These are phyloP conservation scores for Medicago lupulina DNA, from an alignment of 306 rosid species.

Conservation along the genomic window DNA sequence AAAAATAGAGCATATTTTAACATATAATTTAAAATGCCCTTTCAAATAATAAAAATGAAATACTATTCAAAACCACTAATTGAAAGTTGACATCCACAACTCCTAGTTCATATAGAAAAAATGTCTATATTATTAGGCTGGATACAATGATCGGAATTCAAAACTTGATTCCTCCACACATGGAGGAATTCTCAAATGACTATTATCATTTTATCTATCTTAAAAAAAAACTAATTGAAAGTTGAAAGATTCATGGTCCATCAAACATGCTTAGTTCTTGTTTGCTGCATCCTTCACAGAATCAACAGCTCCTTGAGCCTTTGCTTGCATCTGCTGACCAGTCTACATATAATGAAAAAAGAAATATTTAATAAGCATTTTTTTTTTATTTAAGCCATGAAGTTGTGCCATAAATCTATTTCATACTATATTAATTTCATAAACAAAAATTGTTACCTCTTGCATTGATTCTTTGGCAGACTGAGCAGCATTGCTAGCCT, in stretches of 20 bases:
- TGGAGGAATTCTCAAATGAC: no score
- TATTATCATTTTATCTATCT: no score
- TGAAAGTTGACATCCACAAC: neutral
- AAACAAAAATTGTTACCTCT: conserved; percentile 34
- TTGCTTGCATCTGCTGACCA: conserved; percentile 54
- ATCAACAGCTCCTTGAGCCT: conserved; percentile 60
- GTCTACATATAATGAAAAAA: conserved; percentile 28
- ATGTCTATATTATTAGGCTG: no score
- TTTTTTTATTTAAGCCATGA: neutral
- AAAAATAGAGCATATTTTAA: conserved; percentile 17
- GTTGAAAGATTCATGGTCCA: neutral
- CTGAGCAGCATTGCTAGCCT: conserved; percentile 53
- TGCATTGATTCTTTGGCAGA: conserved; percentile 56
- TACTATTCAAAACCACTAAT: neutral
- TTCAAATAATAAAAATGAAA: neutral
- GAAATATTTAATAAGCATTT: neutral
- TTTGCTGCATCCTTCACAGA: conserved; percentile 61
- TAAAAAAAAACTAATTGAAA: neutral
- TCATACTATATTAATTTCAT: neutral
- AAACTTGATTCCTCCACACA: no score
- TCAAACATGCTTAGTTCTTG: conserved; percentile 36
- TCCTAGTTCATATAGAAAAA: no score
- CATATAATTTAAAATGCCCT: conserved; percentile 23
- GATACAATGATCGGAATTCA: no score
- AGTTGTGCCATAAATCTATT: neutral